phyloP scores from a whole-genome alignment of 371 early-diverging fungal genomes.

The Mycotypha africana region DNA sequence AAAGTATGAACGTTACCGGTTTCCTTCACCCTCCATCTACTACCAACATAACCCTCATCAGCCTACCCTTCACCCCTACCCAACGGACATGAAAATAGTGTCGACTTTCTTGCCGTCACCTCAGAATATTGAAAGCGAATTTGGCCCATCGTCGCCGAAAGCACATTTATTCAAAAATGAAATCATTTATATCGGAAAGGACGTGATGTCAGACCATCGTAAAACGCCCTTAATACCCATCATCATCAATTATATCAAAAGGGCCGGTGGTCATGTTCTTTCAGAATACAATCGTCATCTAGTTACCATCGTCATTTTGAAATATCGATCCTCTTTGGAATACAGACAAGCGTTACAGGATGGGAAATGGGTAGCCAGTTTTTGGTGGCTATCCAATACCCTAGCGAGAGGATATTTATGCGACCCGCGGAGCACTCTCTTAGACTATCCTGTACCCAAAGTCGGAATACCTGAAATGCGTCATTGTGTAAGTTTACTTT shows the following conservation, averaged over 20 bases:
- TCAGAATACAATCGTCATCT: conserved; percentile 17
- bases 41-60: not conserved
- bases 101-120: not conserved
- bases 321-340: conserved; percentile 43
- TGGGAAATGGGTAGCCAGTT: conserved; percentile 61
- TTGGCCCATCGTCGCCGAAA: too few species aligned
- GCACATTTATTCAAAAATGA: conserved; percentile 12
- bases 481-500: conserved; percentile 25
- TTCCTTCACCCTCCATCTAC: conserved; percentile 8
- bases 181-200: conserved; percentile 23
- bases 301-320: conserved; percentile 56
- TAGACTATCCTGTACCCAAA: conserved; percentile 57
- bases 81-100: not conserved
- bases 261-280: conserved; percentile 51
- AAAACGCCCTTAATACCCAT: conserved; percentile 24
- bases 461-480: conserved; percentile 46
- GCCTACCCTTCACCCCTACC: conserved; percentile 9
- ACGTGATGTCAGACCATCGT: conserved; percentile 16
- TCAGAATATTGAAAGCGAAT: conserved; percentile 1
- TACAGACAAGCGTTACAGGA: conserved; percentile 56
- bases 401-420: conserved; percentile 24
- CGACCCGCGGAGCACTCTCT: conserved; percentile 36
- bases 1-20: not conserved
- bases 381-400: conserved; percentile 54
- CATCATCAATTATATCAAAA: conserved; percentile 13